Evolutionary conservation across 805 yeast genomes (phyloP).

Genomic region (Kodamaea hsintzibuensis): DNA sequence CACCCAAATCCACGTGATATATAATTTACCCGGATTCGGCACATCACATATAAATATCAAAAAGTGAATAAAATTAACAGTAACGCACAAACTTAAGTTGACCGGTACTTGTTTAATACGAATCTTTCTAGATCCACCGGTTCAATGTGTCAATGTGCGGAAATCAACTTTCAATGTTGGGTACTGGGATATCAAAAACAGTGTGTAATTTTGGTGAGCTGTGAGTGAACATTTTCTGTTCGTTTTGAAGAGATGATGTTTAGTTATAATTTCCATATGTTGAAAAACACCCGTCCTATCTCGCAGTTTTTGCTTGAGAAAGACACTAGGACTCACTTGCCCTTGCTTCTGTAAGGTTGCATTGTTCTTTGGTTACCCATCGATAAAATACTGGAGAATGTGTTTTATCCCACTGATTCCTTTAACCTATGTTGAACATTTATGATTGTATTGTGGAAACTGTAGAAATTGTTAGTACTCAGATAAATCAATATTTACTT

Average conservation of each 20-base stretch:
- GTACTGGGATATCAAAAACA: not conserved
- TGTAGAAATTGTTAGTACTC: not conserved
- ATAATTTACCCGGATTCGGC: not conserved
- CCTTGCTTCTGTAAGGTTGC: not conserved
- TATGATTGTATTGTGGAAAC: too few relatives aligned
- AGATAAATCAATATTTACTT: too few relatives aligned
- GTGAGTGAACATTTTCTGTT: not conserved
- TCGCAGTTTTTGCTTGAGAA: constrained; percentile 2
- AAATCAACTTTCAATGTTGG: constrained; percentile 17
- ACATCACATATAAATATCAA: not conserved
- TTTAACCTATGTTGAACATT: not conserved
- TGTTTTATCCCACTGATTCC: not conserved
- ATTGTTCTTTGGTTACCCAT: not conserved
- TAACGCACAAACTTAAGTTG: constrained; percentile 43
- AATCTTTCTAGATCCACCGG: constrained; percentile 39
- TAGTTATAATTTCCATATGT: not conserved
- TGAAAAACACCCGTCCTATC: not conserved
- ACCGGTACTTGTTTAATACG: constrained; percentile 31
- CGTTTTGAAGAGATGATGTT: constrained; percentile 4
- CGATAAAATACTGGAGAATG: not conserved
- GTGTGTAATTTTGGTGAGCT: not conserved
- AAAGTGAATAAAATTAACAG: not conserved
- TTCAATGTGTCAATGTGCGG: constrained; percentile 51
- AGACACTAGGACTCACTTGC: not conserved
- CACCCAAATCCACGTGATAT: not conserved